Evolutionary conservation across 495 filamentous ascomycete genomes (phyloP), one percentile per base, ranked within the genome.

Genomic region (Xylaria telfairii): DNA sequence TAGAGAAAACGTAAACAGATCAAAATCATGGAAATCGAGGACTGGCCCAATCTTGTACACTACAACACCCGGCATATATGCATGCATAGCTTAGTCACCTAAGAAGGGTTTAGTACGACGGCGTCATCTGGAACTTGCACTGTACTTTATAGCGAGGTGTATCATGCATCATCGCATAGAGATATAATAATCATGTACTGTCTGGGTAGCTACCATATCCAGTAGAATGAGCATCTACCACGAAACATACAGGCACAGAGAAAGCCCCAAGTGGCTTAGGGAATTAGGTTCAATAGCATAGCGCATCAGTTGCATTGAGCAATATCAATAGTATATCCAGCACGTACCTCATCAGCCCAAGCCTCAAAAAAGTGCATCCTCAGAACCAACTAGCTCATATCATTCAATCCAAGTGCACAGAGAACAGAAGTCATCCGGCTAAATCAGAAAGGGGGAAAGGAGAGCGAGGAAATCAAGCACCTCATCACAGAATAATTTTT

Each of bases 141-240:
- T 34, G 60, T 46, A 63, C 60, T 30, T 46, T 63, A 37, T 49
- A 65, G 28, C 46, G 63, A 53, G n/a, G 32, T n/a, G n/a, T n/a
- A n/a, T 30, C 4, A 56, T 56, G 8, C 26, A 41, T 26, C 28
- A 19, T 57, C 13, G 56, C 30, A n/a, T 53, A 26, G 17, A 28
- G 47, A 42, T 9, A 19, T 37, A 65, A 65, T 65, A 65, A 65
- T 51, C 44, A 65, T 37, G 62, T 65, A 65, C 44, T 37, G 21
- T 37, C 44, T 62, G 39, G 28, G 17, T 47, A 54, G 24, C 51
- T 54, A 54, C 51, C 51, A 54, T 54, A 30, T 28, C 24, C 2
- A 28, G 15, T 12, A 13, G 10, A 53, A 53, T 4, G 37, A 10
- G 56, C 32, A 59, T 12, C 9, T 42, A 42, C 30, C 9, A 42